phyloP scores from a whole-genome alignment of 2,329 filamentous ascomycete genomes.

The Hymenoscyphus fructigenus region DNA sequence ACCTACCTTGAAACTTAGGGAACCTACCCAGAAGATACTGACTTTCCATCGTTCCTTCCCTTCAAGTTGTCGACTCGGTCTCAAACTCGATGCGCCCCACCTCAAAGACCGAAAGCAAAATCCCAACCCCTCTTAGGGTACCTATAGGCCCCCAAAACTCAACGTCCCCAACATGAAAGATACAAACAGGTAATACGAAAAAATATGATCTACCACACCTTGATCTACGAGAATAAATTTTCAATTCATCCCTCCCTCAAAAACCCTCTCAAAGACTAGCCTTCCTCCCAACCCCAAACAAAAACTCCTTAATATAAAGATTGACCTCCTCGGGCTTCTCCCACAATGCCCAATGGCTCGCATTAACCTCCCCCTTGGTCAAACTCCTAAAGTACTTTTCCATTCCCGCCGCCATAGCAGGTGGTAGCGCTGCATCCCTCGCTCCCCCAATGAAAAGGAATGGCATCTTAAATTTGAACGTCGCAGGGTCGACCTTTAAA shows the following conservation, averaged over 20 bases:
- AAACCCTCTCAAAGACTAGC: slow-evolving; percentile 14
- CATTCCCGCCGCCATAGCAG: slow-evolving; percentile 71
- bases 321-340: slow-evolving; percentile 73
- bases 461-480: slow-evolving; percentile 57
- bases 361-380: slow-evolving; percentile 63
- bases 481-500: slow-evolving; percentile 59
- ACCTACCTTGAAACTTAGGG: too few species aligned
- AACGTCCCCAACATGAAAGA: too few species aligned
- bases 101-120: too few species aligned
- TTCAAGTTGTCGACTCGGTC: too few species aligned
- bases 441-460: slow-evolving; percentile 73
- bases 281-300: slow-evolving; percentile 19
- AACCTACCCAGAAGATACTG: too few species aligned
- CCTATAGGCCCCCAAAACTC: too few species aligned
- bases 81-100: too few species aligned
- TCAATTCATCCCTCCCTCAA: background rate
- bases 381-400: slow-evolving; percentile 60
- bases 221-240: background rate
- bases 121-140: too few species aligned
- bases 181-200: too few species aligned
- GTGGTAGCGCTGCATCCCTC: slow-evolving; percentile 70
- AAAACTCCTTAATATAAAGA: slow-evolving; percentile 45
- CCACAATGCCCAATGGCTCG: slow-evolving; percentile 80
- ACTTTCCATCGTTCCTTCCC: too few species aligned
- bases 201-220: too few species aligned